These are phyloP conservation scores for Serendipita sp. DNA, from an alignment of 768 basidiomycete genomes.

Conservation along the genomic window DNA sequence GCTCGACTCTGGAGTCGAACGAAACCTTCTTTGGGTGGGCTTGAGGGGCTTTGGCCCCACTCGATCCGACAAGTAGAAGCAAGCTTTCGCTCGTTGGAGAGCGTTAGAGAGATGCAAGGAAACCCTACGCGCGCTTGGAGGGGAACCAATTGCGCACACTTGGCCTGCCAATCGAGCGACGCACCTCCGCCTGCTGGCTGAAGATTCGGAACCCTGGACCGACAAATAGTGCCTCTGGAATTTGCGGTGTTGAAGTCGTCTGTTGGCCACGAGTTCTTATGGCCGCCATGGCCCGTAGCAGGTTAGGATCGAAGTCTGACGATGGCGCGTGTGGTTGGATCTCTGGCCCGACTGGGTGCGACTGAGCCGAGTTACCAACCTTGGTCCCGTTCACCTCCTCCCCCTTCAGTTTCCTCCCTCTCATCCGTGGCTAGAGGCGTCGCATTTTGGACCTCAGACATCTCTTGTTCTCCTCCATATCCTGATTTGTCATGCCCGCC, in stretches of 20 bases:
- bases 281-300: not conserved
- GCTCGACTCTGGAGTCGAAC: not conserved
- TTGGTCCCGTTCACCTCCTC: not conserved
- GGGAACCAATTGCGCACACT: not conserved
- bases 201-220: not conserved
- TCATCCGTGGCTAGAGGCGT: not conserved
- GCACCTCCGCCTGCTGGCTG: not conserved
- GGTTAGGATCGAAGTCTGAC: conserved; percentile 4
- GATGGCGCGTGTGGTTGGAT: not conserved
- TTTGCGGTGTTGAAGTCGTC: not conserved
- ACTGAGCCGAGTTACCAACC: not conserved
- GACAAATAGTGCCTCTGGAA: not conserved
- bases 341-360: not conserved
- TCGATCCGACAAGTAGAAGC: not conserved
- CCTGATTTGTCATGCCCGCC: not conserved
- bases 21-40: not conserved
- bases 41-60: not conserved
- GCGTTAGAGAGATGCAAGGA: not conserved
- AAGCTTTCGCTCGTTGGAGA: not conserved
- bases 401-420: not conserved
- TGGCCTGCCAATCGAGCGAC: not conserved
- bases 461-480: not conserved
- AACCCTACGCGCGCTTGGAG: not conserved
- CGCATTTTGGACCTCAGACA: not conserved
- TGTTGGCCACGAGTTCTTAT: not conserved